Percentiles rank a stretch among this genome's conserved stretches.
phyloP scores from a whole-genome alignment of 164 flowering plant species.

The Tinospora cordifolia region DNA sequence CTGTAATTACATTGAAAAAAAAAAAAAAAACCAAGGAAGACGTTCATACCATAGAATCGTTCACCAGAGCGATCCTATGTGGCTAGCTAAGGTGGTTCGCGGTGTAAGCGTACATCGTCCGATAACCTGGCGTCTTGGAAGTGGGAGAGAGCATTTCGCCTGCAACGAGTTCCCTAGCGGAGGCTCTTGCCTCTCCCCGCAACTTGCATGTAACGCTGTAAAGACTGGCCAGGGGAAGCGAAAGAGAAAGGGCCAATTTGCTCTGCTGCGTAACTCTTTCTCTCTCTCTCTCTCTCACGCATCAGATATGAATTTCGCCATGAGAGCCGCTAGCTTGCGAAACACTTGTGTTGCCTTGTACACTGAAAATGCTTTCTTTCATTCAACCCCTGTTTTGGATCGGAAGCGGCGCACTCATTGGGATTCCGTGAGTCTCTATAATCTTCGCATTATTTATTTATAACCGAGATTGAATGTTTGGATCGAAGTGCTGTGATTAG shows the following conservation, averaged over 20 bases:
- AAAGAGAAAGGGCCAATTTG: not conserved
- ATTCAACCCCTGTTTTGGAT: slow-evolving; percentile 51
- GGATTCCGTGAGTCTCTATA: slow-evolving; percentile 32
- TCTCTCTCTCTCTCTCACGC: slow-evolving; percentile 8
- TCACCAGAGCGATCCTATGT: no score
- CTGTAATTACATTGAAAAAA: no score
- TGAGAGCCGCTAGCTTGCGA: slow-evolving; percentile 23
- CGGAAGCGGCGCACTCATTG: slow-evolving; percentile 43
- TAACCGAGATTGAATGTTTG: not conserved
- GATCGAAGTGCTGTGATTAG: not conserved
- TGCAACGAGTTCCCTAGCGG: no score
- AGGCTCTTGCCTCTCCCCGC: no score
- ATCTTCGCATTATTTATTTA: slow-evolving; percentile 1
- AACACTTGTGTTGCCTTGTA: slow-evolving; percentile 16
- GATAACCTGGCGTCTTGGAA: no score
- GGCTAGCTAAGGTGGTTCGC: no score
- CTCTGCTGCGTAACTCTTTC: slow-evolving; percentile 5
- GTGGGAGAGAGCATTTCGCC: no score
- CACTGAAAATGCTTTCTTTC: slow-evolving; percentile 40
- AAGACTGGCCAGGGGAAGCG: no score
- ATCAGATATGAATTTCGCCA: slow-evolving; percentile 16
- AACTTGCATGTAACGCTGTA: no score
- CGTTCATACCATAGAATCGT: no score
- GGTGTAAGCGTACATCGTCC: no score
- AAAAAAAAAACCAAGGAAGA: no score